Conservation (phyloP, 148 eudicot species). For the Amaranthus cruentus region DNA sequence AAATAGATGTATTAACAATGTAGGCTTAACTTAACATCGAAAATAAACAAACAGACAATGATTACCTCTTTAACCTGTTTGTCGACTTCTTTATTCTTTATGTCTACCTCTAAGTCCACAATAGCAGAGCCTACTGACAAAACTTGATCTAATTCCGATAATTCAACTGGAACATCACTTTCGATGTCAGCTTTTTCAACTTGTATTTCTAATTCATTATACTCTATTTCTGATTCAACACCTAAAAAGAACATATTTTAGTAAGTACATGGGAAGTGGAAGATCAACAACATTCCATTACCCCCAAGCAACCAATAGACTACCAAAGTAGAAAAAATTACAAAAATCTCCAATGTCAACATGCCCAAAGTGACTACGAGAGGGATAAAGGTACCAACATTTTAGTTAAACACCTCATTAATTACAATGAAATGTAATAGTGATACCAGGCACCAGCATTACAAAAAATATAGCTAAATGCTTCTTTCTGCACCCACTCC, state of each 20-base stretch:
- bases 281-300: not conserved
- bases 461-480: not conserved
- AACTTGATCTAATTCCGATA: slow-evolving; percentile 66
- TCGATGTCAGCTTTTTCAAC: slow-evolving; percentile 22
- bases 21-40: not conserved
- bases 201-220: slow-evolving; percentile 35
- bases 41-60: not conserved
- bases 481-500: not conserved
- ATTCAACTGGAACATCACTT: slow-evolving; percentile 31
- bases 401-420: no score
- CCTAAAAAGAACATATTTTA: slow-evolving; percentile 20
- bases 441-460: not conserved
- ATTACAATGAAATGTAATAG: not conserved
- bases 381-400: no score
- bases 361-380: no score
- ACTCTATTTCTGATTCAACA: slow-evolving; percentile 30
- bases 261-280: slow-evolving; percentile 5
- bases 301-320: no score
- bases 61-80: slow-evolving; percentile 64
- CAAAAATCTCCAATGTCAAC: no score
- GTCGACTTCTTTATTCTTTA: slow-evolving; percentile 36
- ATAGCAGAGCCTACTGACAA: slow-evolving; percentile 48
- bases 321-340: no score
- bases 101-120: slow-evolving; percentile 33
- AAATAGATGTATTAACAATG: not conserved